Evolutionary conservation across 805 yeast genomes (phyloP), one percentile per base, ranked within the genome.

Genomic region (Hanseniaspora lindneri): DNA sequence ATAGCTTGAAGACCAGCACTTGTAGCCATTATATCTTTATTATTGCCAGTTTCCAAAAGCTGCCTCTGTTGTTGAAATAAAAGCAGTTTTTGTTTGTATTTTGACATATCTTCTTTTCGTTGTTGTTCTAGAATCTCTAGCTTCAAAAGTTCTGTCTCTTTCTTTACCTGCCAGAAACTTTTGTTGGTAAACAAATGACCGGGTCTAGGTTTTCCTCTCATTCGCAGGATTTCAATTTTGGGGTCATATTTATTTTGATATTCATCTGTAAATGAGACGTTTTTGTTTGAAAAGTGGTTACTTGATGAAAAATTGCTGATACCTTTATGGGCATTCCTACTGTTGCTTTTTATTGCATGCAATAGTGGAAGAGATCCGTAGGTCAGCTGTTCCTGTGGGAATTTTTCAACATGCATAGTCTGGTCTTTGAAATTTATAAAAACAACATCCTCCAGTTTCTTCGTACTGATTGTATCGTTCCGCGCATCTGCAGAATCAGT

Each of bases 151-250:
- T 44, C 49, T 25, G 49, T 33, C 20, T 44, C 49, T 32, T 44
- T 44, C 21, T 37, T 44, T 11, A 44, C 19, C 13, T 29, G 39
- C 49, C 49, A 44, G 9, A 44, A 17, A 14, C 17, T 37, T 20
- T 44, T 44, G 32, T 37, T 37, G 11, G 49, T 44, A 21, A 21
- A 44, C 1, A 44, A 24, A 20, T 19, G 13, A 17, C 37, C 39
- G 5, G 42, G 42, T 30, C 42, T 37, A 21, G 49, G 49, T 13
- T 44, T 44, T 5, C 49, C 49, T 29, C 30, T 39, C 49, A 44
- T 44, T 25, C 37, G 36, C 28, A 44, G 25, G 19, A 44, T 39
- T 16, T 32, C 42, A 24, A 19, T n/a, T 8, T 7, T 20, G 6
- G 24, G 39, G 19, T 20, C 39, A 19, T 35, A 20, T 35, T 35